Conservation (phyloP, 2,329 filamentous ascomycete species). For the Diaporthe longicolla region DNA sequence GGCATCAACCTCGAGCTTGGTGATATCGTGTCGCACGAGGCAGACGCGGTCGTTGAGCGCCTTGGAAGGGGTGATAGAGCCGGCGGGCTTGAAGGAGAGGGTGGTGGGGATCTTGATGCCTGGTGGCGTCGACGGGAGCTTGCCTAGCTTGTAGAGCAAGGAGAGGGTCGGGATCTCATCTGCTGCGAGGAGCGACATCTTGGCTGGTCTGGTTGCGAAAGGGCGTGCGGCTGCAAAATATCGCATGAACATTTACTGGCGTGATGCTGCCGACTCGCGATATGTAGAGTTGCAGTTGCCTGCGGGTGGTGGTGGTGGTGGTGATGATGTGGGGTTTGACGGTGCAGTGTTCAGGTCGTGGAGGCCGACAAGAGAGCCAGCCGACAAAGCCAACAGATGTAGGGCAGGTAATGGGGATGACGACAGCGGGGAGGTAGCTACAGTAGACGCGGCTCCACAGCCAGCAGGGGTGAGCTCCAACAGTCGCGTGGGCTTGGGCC, state of each 20-base stretch:
- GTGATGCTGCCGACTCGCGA: not conserved
- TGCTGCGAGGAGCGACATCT: slow-evolving; percentile 58
- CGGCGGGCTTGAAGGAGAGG: slow-evolving; percentile 46
- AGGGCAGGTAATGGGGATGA: slow-evolving; percentile 29
- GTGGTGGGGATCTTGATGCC: slow-evolving; percentile 42
- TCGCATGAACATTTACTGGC: not conserved
- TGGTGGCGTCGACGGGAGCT: slow-evolving; percentile 55
- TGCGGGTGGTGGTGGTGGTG: no score
- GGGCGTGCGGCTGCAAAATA: slow-evolving; percentile 1
- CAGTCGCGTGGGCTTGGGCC: not conserved
- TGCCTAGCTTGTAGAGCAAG: slow-evolving; percentile 74
- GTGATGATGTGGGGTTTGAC: not conserved
- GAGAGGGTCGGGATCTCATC: slow-evolving; percentile 74
- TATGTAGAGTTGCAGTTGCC: not conserved
- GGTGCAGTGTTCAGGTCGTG: not conserved
- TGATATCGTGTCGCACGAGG: slow-evolving; percentile 84
- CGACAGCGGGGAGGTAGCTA: slow-evolving; percentile 39
- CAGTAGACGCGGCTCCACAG: not conserved
- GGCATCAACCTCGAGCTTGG: slow-evolving; percentile 80
- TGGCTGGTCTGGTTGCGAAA: slow-evolving; percentile 40
- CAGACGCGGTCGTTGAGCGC: slow-evolving; percentile 79
- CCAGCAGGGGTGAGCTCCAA: slow-evolving; percentile 30
- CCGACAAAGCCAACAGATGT: not conserved
- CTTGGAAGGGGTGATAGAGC: slow-evolving; percentile 55
- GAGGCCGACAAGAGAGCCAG: not conserved